These are phyloP conservation scores for Cordyceps militaris DNA, from an alignment of 2,329 filamentous ascomycete species.

Conservation along the genomic window DNA sequence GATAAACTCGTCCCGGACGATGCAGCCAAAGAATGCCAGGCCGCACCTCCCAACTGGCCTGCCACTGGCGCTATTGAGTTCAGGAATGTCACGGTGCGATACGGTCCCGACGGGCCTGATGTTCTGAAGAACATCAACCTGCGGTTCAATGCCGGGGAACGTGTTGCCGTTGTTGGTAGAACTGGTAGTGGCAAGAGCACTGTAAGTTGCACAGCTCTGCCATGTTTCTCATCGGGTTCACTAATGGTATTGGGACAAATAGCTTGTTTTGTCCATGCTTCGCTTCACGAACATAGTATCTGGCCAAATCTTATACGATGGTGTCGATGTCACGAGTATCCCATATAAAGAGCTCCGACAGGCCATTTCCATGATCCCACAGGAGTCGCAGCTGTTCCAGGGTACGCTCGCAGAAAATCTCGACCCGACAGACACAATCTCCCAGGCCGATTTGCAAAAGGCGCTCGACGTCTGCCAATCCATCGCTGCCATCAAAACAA, in stretches of 20 bases:
- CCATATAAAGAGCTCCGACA: conserved; percentile 44
- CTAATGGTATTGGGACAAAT: not conserved
- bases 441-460: conserved; percentile 45
- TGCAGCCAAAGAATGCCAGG: conserved; percentile 31
- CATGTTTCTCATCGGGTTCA: too few relatives aligned
- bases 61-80: conserved; percentile 40
- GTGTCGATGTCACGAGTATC: conserved; percentile 45
- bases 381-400: conserved; percentile 52
- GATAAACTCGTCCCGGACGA: conserved; percentile 30
- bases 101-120: conserved; percentile 37
- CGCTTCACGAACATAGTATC: conserved; percentile 46
- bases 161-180: conserved; percentile 72
- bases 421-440: conserved; percentile 54
- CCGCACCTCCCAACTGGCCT: conserved; percentile 40
- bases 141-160: conserved; percentile 57
- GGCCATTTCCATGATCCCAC: conserved; percentile 50
- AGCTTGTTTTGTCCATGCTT: conserved; percentile 47
- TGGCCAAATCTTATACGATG: conserved; percentile 49
- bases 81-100: conserved; percentile 44
- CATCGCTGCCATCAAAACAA: conserved; percentile 43
- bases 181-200: conserved; percentile 82
- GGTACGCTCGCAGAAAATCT: conserved; percentile 50
- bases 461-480: conserved; percentile 57
- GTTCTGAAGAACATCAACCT: conserved; percentile 45
- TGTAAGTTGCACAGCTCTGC: conserved; percentile 32